These are phyloP conservation scores for Pyronema domesticum DNA, from an alignment of 495 filamentous ascomycete genomes.

Conservation along the genomic window DNA sequence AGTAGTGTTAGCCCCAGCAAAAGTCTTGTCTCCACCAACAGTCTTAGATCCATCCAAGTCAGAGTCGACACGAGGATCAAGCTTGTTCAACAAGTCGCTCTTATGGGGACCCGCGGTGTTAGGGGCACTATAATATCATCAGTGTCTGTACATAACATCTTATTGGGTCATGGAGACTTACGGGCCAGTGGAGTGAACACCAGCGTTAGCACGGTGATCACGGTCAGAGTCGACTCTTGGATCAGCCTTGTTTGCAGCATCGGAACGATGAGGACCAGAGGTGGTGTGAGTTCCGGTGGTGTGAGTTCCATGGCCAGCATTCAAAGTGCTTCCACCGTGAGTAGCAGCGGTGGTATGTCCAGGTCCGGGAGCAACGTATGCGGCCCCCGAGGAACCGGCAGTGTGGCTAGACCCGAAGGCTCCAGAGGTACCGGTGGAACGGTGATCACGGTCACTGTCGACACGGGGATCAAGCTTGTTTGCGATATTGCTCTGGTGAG, in stretches of 20 bases:
- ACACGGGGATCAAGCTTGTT: slow-evolving; percentile 28
- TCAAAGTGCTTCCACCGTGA: slow-evolving; percentile 4
- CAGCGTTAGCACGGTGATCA: slow-evolving; percentile 20
- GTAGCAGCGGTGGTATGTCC: slow-evolving; percentile 13
- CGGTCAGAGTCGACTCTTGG: slow-evolving; percentile 17
- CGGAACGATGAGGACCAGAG: slow-evolving; percentile 24
- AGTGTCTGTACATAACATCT: neutral
- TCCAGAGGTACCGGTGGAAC: slow-evolving; percentile 10
- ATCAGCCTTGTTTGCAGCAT: slow-evolving; percentile 27
- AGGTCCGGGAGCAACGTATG: slow-evolving; percentile 5
- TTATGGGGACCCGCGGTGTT: slow-evolving; percentile 30
- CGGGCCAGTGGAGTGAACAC: slow-evolving; percentile 7
- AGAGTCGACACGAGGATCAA: slow-evolving; percentile 30
- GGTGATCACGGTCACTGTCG: slow-evolving; percentile 18
- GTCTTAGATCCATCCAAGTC: slow-evolving; percentile 30
- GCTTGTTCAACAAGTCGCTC: slow-evolving; percentile 33
- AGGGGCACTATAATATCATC: slow-evolving; percentile 7
- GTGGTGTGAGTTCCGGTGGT: slow-evolving; percentile 1
- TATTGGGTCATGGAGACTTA: neutral
- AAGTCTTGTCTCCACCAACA: slow-evolving; percentile 16
- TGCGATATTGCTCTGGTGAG: slow-evolving; percentile 23
- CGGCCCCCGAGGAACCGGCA: slow-evolving; percentile 26
- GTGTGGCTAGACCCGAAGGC: slow-evolving; percentile 23
- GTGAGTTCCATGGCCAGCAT: slow-evolving; percentile 8
- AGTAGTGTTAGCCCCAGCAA: neutral